These are phyloP conservation scores for Prunus fruticosa DNA, from an alignment of 306 rosid species.

Conservation along the genomic window DNA sequence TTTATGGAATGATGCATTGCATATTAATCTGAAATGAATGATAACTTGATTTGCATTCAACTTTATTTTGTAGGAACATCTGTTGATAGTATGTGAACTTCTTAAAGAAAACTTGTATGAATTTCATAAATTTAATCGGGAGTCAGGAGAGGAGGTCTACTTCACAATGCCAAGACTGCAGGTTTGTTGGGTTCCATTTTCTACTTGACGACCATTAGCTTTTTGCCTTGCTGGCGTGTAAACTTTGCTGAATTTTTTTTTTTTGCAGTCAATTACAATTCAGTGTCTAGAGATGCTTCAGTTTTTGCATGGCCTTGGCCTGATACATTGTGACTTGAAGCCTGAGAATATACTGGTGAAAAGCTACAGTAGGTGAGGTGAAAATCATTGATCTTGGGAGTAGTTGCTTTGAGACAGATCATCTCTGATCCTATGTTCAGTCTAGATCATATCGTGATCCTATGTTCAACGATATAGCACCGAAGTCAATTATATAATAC, in stretches of 20 bases:
- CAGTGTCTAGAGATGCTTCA: slow-evolving; percentile 96
- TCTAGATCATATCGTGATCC: slow-evolving; percentile 99
- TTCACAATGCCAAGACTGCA: slow-evolving; percentile 99
- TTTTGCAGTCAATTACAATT: slow-evolving; percentile 87
- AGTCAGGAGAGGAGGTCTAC: slow-evolving; percentile 98
- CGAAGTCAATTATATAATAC: too few relatives aligned
- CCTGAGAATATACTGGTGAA: slow-evolving; percentile 98
- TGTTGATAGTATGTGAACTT: slow-evolving; percentile 94
- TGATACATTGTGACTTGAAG: slow-evolving; percentile 95
- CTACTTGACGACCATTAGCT: slow-evolving; percentile 9
- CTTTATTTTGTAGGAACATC: too few relatives aligned
- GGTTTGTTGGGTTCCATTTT: slow-evolving; percentile 48
- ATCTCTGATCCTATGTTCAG: slow-evolving; percentile 95
- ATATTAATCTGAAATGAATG: too few relatives aligned
- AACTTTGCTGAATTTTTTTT: slow-evolving; percentile 12
- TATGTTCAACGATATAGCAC: too few relatives aligned
- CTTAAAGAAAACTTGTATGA: slow-evolving; percentile 96
- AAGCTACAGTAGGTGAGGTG: slow-evolving; percentile 98
- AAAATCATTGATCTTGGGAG: slow-evolving; percentile 99
- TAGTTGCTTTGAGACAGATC: slow-evolving; percentile 99
- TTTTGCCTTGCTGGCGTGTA: slow-evolving; percentile 17
- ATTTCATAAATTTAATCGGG: slow-evolving; percentile 94
- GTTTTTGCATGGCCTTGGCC: slow-evolving; percentile 87
- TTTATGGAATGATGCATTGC: too few relatives aligned
- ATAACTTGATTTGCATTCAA: too few relatives aligned